Base-by-base conservation (phyloP, 805 yeast species). In the Blastobotrys terrestris region DNA sequence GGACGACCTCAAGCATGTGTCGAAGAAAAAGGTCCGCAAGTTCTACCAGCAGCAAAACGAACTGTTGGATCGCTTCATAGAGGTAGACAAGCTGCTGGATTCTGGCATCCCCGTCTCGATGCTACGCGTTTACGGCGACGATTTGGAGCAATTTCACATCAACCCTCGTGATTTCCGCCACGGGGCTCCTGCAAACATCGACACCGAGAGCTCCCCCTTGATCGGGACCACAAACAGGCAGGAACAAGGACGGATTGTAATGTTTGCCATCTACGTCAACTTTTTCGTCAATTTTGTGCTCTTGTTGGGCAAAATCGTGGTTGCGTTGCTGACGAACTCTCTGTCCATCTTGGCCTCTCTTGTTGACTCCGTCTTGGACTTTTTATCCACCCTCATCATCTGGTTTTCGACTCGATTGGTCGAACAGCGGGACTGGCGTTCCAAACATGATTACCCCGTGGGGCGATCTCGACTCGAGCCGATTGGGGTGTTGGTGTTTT, bases 391-490 rank as follows among this genome's bases (percentile, higher is more conserved):
- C 0, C 70, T 84, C 53, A 86, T 87, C 58, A 87, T 87, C 48
- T 85, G 74, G 68, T 64, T 77, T 46, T 79, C 86, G 50, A 82
- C 85, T 58, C 48, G 60, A 6, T 57, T 67, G 35, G 72, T 70
- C 7, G 72, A 63, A 35, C 65, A 62, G 3, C 67, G 72, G 8
- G 76, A 77, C 60, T 76, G 82, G 75, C 70, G 72, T 50, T 70
- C 77, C 2, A 58, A 59, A 45, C 67, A 63, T 47, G 55, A 63
- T 16, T 69, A 78, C 59, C 95, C 95, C 0, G 79, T 87, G 20
- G 95, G 95, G 2, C 72, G 87, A 46, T 74, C 81, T 40, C 76
- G 90, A 55, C 70, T 86, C 40, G 94, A 86, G 63, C 95, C 95
- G 0, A 74, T 86, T 52, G 94, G 95, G 0, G 85, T 86, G 15